These are phyloP conservation scores for Schizothecium vesticola DNA, from an alignment of 495 filamentous ascomycete species.

Conservation along the genomic window DNA sequence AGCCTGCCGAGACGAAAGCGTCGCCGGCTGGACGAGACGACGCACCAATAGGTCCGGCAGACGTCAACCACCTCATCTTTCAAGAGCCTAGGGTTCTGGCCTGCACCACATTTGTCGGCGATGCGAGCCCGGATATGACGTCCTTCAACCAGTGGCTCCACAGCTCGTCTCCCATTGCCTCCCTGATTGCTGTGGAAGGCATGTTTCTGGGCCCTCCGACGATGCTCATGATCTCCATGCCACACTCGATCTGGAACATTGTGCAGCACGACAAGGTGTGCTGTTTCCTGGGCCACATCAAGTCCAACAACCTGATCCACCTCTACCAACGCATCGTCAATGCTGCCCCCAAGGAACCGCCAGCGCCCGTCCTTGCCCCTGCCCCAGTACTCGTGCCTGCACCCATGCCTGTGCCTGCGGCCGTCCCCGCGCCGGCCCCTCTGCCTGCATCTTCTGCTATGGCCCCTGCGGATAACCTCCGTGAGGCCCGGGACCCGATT, in stretches of 20 bases:
- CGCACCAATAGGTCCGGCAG: slow-evolving; percentile 32
- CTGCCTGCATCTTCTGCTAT: not conserved
- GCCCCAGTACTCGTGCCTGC: not conserved
- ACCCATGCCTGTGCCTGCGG: not conserved
- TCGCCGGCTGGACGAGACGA: slow-evolving; percentile 34
- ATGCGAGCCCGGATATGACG: slow-evolving; percentile 52
- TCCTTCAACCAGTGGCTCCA: slow-evolving; percentile 54
- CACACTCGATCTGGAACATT: slow-evolving; percentile 49
- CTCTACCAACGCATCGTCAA: slow-evolving; percentile 49
- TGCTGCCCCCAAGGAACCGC: slow-evolving; percentile 31
- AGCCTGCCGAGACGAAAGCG: slow-evolving; percentile 33
- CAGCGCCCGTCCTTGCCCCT: slow-evolving; percentile 17
- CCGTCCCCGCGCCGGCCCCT: not conserved
- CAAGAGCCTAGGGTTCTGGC: slow-evolving; percentile 50
- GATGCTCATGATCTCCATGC: slow-evolving; percentile 54
- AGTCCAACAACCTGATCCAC: slow-evolving; percentile 53
- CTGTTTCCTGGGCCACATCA: slow-evolving; percentile 51
- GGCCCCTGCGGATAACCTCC: not conserved
- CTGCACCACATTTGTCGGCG: slow-evolving; percentile 52
- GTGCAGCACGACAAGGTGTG: slow-evolving; percentile 54
- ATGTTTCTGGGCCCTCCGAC: slow-evolving; percentile 55
- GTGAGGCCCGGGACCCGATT: not conserved
- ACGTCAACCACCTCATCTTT: slow-evolving; percentile 45
- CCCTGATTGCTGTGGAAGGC: slow-evolving; percentile 51
- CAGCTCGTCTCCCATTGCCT: slow-evolving; percentile 41